Conservation (phyloP, 805 yeast species). For the Ogataea paraovalis region DNA sequence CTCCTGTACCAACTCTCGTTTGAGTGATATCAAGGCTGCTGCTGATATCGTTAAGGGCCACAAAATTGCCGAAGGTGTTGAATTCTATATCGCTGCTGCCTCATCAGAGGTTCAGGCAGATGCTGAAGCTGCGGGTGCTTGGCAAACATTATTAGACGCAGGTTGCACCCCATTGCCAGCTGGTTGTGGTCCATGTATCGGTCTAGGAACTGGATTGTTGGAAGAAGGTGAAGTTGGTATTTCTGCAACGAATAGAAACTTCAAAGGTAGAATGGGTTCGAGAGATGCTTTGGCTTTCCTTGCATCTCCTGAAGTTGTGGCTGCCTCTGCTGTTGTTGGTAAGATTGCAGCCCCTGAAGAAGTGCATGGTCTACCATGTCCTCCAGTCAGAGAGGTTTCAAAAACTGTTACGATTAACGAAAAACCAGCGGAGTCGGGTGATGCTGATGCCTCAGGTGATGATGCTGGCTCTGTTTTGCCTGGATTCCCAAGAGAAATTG, state of each 20-base stretch:
- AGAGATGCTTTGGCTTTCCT: constrained; percentile 93
- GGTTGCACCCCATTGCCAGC: constrained; percentile 96
- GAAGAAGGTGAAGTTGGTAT: constrained; percentile 98
- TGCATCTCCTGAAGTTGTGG: constrained; percentile 97
- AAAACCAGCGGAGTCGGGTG: constrained; percentile 21
- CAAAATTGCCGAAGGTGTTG: constrained; percentile 84
- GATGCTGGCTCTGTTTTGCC: constrained; percentile 69
- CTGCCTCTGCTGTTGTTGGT: constrained; percentile 96
- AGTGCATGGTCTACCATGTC: constrained; percentile 54
- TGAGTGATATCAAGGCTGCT: constrained; percentile 91
- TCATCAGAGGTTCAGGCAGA: constrained; percentile 89
- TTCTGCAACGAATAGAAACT: constrained; percentile 96
- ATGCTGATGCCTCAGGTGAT: constrained; percentile 25
- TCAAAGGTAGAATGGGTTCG: constrained; percentile 99
- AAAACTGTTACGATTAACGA: constrained; percentile 35
- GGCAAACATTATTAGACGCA: constrained; percentile 85
- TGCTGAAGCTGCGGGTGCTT: constrained; percentile 87
- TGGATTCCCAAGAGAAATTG: constrained; percentile 86
- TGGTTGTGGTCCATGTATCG: constrained; percentile 99
- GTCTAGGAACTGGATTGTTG: constrained; percentile 89
- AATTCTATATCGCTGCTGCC: constrained; percentile 97
- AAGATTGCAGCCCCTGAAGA: constrained; percentile 91
- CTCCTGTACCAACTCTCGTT: constrained; percentile 95
- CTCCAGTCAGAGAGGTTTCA: constrained; percentile 46
- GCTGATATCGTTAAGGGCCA: constrained; percentile 81